Evolutionary conservation across 768 basidiomycete genomes (phyloP).

Genomic region (Russula sp.): DNA sequence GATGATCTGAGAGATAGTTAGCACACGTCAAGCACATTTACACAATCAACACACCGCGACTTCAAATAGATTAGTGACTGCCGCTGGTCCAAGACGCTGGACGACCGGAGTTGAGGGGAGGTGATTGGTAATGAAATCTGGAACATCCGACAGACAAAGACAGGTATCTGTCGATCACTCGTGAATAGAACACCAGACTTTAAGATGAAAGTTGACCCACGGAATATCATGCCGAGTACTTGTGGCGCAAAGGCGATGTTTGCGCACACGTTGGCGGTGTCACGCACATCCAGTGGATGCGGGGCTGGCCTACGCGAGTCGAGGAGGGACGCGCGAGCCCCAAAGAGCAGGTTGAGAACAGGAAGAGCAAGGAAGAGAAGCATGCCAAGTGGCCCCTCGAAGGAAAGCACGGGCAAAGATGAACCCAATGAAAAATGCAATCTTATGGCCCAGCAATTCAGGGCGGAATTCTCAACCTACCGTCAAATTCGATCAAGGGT

Average conservation of each 20-base stretch:
- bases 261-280: slow-evolving; percentile 37
- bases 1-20: slow-evolving; percentile 24
- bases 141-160: slow-evolving; percentile 36
- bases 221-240: too few relatives aligned
- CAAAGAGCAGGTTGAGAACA: neutral
- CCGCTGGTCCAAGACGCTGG: too few relatives aligned
- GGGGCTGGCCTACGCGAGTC: neutral
- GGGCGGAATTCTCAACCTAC: too few relatives aligned
- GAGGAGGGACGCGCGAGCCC: slow-evolving; percentile 10
- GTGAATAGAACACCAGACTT: neutral
- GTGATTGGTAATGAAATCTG: slow-evolving; percentile 29
- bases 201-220: slow-evolving; percentile 18
- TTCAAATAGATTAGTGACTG: slow-evolving; percentile 33
- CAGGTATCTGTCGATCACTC: slow-evolving; percentile 31
- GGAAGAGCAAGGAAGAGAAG: too few relatives aligned
- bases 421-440: too few relatives aligned
- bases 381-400: too few relatives aligned
- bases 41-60: slow-evolving; percentile 25
- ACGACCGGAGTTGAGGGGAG: too few relatives aligned
- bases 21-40: neutral
- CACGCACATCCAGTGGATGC: slow-evolving; percentile 8
- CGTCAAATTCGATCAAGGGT: too few relatives aligned
- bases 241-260: too few relatives aligned
- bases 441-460: too few relatives aligned
- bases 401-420: too few relatives aligned